Evolutionary conservation across 1,284 basidiomycete species (phyloP).

Genomic region (Inonotus obliquus): DNA sequence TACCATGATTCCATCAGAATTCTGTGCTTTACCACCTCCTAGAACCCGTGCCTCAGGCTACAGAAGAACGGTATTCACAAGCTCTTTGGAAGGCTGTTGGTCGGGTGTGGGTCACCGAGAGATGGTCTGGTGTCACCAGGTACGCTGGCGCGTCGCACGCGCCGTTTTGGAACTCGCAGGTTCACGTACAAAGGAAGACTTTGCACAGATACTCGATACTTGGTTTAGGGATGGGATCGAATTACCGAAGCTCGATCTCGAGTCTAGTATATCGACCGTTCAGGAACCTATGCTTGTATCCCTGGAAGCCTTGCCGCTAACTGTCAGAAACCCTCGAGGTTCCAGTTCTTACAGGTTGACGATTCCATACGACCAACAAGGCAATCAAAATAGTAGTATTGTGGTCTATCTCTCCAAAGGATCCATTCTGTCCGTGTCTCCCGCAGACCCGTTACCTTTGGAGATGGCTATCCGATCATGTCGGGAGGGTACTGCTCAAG

Average conservation of each 20-base stretch:
- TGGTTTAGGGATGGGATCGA: conserved; percentile 59
- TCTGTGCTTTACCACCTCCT: conserved; percentile 57
- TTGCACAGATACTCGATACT: conserved; percentile 41
- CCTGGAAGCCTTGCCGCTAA: conserved; percentile 32
- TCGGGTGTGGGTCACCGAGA: conserved; percentile 94
- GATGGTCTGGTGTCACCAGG: conserved; percentile 99
- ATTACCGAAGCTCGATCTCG: conserved; percentile 25
- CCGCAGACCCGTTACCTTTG: conserved; percentile 41
- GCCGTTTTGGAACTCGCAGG: conserved; percentile 66
- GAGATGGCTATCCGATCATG: conserved; percentile 44
- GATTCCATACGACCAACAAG: conserved; percentile 25
- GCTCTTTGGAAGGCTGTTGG: conserved; percentile 86
- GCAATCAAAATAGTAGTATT: conserved; percentile 27
- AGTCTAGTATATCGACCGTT: neutral
- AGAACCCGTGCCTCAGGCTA: conserved; percentile 29
- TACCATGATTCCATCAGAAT: conserved; percentile 89
- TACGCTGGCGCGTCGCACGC: conserved; percentile 83
- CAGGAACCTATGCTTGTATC: conserved; percentile 19
- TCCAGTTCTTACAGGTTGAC: conserved; percentile 49
- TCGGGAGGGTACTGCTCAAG: neutral
- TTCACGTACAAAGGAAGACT: conserved; percentile 24
- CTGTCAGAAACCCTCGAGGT: conserved; percentile 40
- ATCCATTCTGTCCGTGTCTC: conserved; percentile 43
- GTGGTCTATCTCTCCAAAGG: conserved; percentile 59
- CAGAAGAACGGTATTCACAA: conserved; percentile 79